phyloP scores from a whole-genome alignment of 2,329 filamentous ascomycete genomes.

The Volutella citrinella region DNA sequence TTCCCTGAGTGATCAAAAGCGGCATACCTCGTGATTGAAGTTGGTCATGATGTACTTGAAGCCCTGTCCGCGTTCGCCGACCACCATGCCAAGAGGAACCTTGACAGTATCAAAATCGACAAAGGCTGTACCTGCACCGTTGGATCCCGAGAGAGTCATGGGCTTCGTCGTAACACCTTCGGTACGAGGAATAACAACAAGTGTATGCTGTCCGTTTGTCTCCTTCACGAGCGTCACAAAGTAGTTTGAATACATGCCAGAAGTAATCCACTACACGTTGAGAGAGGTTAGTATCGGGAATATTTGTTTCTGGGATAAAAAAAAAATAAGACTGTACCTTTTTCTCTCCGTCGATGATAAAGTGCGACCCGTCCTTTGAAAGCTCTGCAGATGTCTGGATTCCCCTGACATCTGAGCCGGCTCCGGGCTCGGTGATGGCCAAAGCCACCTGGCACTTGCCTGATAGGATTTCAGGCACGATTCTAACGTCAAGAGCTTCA shows the following conservation, averaged over 20 bases:
- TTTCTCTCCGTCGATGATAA: conserved; percentile 7
- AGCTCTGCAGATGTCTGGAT: conserved; percentile 5
- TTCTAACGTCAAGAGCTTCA: too few relatives aligned
- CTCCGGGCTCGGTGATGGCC: conserved; percentile 7
- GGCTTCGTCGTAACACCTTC: conserved; percentile 7
- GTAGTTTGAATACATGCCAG: conserved; percentile 9
- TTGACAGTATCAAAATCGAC: conserved; percentile 4
- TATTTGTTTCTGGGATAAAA: background rate
- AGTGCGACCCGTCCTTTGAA: conserved; percentile 1
- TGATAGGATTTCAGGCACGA: conserved; percentile 4
- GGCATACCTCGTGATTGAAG: conserved; percentile 6
- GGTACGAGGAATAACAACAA: conserved; percentile 2
- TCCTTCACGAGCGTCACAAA: conserved; percentile 6
- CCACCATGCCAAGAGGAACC: conserved; percentile 2
- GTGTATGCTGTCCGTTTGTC: background rate
- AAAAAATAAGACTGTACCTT: too few relatives aligned
- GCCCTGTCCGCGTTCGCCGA: conserved; percentile 3
- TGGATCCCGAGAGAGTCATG: conserved; percentile 7
- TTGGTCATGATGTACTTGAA: conserved; percentile 7
- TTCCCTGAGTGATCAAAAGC: background rate
- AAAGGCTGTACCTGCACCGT: conserved; percentile 4
- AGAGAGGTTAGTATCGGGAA: background rate
- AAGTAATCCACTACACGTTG: conserved; percentile 6
- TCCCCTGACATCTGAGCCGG: conserved; percentile 8
- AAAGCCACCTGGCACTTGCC: conserved; percentile 3